Conservation (phyloP, 2,329 filamentous ascomycete species). For the Trichoderma sp. region DNA sequence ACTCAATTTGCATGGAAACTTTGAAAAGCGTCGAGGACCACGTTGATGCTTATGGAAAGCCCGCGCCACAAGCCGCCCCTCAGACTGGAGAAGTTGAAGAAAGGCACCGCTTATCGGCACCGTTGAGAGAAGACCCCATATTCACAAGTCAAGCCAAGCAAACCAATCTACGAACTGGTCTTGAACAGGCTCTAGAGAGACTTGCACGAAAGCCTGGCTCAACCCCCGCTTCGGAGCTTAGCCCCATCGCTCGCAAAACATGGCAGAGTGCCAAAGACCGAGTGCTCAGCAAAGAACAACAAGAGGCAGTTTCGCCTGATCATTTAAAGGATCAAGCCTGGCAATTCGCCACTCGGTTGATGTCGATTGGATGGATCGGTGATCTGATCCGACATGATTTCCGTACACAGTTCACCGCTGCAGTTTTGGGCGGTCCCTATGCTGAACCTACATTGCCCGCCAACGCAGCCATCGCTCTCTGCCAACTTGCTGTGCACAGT, state of each 20-base stretch:
- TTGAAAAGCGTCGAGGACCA: slow-evolving; percentile 68
- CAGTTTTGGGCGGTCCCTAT: slow-evolving; percentile 73
- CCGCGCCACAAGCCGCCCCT: slow-evolving; percentile 38
- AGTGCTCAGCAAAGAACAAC: slow-evolving; percentile 55
- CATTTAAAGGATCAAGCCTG: slow-evolving; percentile 52
- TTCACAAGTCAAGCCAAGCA: slow-evolving; percentile 44
- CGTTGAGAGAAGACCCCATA: slow-evolving; percentile 49
- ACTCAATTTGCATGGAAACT: slow-evolving; percentile 66
- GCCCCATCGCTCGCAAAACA: slow-evolving; percentile 53
- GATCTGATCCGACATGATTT: slow-evolving; percentile 71
- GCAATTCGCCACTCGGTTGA: slow-evolving; percentile 47
- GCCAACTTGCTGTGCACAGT: slow-evolving; percentile 69
- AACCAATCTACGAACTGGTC: slow-evolving; percentile 44
- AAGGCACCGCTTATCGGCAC: slow-evolving; percentile 42
- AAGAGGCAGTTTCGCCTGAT: slow-evolving; percentile 53
- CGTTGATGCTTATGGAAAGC: slow-evolving; percentile 62
- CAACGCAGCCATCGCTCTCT: slow-evolving; percentile 71
- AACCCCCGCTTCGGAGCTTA: slow-evolving; percentile 51
- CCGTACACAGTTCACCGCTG: slow-evolving; percentile 61
- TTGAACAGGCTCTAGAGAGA: slow-evolving; percentile 50
- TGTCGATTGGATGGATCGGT: slow-evolving; percentile 59
- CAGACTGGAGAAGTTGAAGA: slow-evolving; percentile 36
- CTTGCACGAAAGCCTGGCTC: slow-evolving; percentile 51
- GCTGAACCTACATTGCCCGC: slow-evolving; percentile 68
- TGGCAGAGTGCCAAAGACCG: slow-evolving; percentile 51